phyloP scores from a whole-genome alignment of 78 protist genomes.

The Chrysochromulina parva region DNA sequence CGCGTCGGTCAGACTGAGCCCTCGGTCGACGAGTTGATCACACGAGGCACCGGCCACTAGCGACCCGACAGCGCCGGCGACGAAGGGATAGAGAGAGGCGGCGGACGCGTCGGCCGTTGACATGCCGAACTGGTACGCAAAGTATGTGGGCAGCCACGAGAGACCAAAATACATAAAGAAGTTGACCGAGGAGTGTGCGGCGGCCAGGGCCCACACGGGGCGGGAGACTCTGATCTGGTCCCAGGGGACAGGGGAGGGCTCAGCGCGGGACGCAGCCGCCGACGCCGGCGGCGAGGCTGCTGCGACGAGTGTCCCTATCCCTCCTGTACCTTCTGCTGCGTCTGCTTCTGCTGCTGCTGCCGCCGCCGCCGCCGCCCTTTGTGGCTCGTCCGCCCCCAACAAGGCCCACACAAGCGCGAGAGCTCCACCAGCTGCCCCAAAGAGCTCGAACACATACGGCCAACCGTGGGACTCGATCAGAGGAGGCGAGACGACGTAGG shows the following conservation, averaged over 20 bases:
- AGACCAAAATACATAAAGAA: background rate
- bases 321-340: too few species aligned
- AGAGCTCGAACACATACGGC: background rate
- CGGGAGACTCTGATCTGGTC: background rate
- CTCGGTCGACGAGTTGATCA: background rate
- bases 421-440: background rate
- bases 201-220: background rate
- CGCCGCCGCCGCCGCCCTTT: too few species aligned
- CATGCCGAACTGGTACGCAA: background rate
- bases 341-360: too few species aligned
- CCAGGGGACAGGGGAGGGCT: background rate
- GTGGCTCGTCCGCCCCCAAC: too few species aligned
- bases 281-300: background rate
- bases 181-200: background rate
- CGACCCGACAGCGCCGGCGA: background rate
- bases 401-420: background rate
- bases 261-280: background rate
- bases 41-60: background rate
- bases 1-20: background rate
- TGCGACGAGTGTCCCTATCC: too few species aligned
- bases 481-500: background rate
- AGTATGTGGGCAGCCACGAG: conserved; percentile 20
- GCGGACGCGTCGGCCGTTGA: background rate
- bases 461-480: background rate
- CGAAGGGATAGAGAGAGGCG: background rate